These are phyloP conservation scores for Santalum album DNA, from an alignment of 164 flowering plant species.

Conservation along the genomic window DNA sequence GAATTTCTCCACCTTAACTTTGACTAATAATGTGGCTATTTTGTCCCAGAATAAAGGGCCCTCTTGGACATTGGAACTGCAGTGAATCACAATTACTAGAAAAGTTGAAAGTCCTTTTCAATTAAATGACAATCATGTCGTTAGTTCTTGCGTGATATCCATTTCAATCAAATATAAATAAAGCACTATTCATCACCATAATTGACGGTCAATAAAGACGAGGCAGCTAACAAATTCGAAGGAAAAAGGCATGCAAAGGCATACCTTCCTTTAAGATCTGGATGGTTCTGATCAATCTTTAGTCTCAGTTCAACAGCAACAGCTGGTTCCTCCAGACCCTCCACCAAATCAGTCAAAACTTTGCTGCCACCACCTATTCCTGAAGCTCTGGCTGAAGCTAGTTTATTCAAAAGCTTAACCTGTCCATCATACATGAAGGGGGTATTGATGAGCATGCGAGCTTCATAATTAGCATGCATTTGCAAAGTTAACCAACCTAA, in stretches of 20 bases:
- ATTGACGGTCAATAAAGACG: too few relatives aligned
- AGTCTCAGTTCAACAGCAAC: slow-evolving; percentile 76
- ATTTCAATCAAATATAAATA: too few relatives aligned
- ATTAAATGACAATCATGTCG: too few relatives aligned
- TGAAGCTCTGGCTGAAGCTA: slow-evolving; percentile 83
- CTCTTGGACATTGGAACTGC: too few relatives aligned
- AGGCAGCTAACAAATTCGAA: background rate
- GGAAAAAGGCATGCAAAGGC: slow-evolving; percentile 7
- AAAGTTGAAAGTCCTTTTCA: too few relatives aligned
- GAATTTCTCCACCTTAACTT: too few relatives aligned
- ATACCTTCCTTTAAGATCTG: slow-evolving; percentile 87
- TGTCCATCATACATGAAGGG: slow-evolving; percentile 15
- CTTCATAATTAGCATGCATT: background rate
- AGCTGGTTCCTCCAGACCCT: slow-evolving; percentile 81
- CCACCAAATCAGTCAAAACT: slow-evolving; percentile 80
- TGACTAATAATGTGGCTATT: too few relatives aligned
- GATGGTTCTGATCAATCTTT: slow-evolving; percentile 75
- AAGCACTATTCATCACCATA: too few relatives aligned
- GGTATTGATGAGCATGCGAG: background rate
- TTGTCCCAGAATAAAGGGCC: too few relatives aligned
- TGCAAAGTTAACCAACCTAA: background rate
- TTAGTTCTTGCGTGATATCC: too few relatives aligned
- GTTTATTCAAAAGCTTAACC: slow-evolving; percentile 94
- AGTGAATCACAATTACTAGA: too few relatives aligned
- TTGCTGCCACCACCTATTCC: slow-evolving; percentile 73